Evolutionary conservation across 805 yeast genomes (phyloP).

Genomic region (Saccharomycopsis sp.): DNA sequence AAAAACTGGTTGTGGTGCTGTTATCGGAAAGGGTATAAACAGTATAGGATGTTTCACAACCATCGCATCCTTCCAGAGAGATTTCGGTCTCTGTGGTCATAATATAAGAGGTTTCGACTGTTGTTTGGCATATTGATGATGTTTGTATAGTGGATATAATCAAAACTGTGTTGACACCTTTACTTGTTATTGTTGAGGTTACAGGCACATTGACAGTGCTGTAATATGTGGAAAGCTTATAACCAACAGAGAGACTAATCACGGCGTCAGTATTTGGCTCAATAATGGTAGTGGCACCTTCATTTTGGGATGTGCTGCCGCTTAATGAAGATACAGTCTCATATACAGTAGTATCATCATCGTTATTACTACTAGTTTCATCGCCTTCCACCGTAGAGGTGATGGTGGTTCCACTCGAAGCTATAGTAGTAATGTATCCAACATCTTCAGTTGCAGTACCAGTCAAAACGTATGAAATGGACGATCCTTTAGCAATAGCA

Average conservation of each 20-base stretch:
- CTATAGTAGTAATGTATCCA: neutral
- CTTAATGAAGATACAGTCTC: neutral
- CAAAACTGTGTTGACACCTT: conserved; percentile 11
- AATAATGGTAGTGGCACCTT: conserved; percentile 3
- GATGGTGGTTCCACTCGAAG: neutral
- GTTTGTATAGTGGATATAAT: conserved; percentile 14
- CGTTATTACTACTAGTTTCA: neutral
- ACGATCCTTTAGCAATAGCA: conserved; percentile 13
- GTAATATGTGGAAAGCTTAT: conserved; percentile 9
- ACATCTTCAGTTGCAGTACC: neutral
- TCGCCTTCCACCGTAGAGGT: neutral
- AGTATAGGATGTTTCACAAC: neutral
- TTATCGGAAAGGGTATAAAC: neutral
- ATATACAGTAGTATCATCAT: conserved; percentile 5
- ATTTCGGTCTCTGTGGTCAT: conserved; percentile 5
- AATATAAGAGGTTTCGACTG: conserved; percentile 10
- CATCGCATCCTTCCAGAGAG: neutral
- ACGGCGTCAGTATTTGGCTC: conserved; percentile 1
- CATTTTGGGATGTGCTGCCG: conserved; percentile 7
- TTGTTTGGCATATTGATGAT: conserved; percentile 7
- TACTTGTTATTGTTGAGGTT: conserved; percentile 11
- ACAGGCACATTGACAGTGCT: conserved; percentile 15
- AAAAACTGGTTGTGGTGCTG: neutral
- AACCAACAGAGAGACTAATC: conserved; percentile 9
- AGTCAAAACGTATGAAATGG: conserved; percentile 6